Percentiles rank a stretch among this genome's conserved stretches.
Evolutionary conservation across 225 moss, liverwort and hornwort genomes (phyloP).

Genomic region (Straminergon stramineum): DNA sequence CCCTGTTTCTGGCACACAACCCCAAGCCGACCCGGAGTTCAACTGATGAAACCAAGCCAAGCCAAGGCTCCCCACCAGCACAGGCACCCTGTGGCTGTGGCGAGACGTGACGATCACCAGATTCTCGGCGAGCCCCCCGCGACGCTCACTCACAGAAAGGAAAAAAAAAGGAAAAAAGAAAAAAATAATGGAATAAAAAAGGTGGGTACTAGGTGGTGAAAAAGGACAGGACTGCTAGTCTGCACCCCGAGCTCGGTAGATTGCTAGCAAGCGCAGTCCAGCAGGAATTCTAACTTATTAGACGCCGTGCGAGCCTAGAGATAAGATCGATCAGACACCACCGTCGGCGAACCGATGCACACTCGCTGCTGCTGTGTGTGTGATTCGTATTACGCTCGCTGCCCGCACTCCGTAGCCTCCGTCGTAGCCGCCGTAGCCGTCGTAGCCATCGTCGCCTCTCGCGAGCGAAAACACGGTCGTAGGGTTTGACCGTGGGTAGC

Average conservation of each 20-base stretch:
- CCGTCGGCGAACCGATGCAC: neutral
- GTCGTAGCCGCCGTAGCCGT: neutral
- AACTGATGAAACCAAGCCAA: neutral
- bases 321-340: slow-evolving; percentile 16
- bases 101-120: neutral
- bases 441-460: neutral
- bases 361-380: neutral
- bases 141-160: neutral
- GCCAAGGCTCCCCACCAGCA: neutral
- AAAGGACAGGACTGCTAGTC: neutral
- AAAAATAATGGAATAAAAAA: neutral
- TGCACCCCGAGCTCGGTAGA: neutral
- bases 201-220: neutral
- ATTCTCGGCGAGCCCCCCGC: neutral
- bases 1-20: neutral
- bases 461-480: neutral
- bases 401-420: neutral
- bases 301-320: neutral
- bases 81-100: neutral
- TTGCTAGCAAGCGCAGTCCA: neutral
- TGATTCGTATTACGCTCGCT: neutral
- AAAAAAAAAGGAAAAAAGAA: no score
- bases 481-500: neutral
- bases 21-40: neutral
- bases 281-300: neutral